Evolutionary conservation across 2,329 filamentous ascomycete genomes (phyloP).

Genomic region (Fusarium proliferatum): DNA sequence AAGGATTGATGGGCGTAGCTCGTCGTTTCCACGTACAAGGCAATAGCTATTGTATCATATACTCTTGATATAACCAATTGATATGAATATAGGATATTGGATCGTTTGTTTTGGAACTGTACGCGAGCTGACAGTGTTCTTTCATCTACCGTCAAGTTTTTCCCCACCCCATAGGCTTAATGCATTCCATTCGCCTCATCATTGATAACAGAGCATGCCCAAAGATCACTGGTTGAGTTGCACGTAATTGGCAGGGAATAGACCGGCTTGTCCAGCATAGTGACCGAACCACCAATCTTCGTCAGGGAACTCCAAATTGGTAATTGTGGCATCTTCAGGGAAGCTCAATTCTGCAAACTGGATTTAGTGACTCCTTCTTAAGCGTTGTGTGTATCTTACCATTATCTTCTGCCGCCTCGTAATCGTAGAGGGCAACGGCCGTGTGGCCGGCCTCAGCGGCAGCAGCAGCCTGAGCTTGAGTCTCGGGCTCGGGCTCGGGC

Average conservation of each 20-base stretch:
- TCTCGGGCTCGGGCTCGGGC: conserved; percentile 45
- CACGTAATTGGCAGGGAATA: conserved; percentile 85
- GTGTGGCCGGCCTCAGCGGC: conserved; percentile 65
- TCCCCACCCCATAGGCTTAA: conserved; percentile 10
- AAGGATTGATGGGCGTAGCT: background rate
- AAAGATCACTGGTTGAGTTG: conserved; percentile 58
- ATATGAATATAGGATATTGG: conserved; percentile 9
- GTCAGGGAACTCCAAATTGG: conserved; percentile 90
- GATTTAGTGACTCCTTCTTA: conserved; percentile 26
- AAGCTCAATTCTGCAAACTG: conserved; percentile 74
- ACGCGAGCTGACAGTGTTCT: conserved; percentile 38
- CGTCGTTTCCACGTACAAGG: background rate
- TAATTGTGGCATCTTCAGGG: conserved; percentile 87
- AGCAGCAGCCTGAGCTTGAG: conserved; percentile 52
- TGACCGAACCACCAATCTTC: conserved; percentile 99
- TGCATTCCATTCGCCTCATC: conserved; percentile 8
- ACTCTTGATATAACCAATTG: conserved; percentile 10
- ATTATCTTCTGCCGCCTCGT: conserved; percentile 97
- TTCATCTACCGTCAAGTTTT: conserved; percentile 39
- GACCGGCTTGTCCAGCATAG: conserved; percentile 80
- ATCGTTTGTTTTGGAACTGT: conserved; percentile 22
- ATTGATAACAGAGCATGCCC: background rate
- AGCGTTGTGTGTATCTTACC: conserved; percentile 56
- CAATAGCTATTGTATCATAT: background rate
- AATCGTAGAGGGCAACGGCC: conserved; percentile 91